Evolutionary conservation across 2,329 filamentous ascomycete species (phyloP).

Genomic region (Alternaria triticina): DNA sequence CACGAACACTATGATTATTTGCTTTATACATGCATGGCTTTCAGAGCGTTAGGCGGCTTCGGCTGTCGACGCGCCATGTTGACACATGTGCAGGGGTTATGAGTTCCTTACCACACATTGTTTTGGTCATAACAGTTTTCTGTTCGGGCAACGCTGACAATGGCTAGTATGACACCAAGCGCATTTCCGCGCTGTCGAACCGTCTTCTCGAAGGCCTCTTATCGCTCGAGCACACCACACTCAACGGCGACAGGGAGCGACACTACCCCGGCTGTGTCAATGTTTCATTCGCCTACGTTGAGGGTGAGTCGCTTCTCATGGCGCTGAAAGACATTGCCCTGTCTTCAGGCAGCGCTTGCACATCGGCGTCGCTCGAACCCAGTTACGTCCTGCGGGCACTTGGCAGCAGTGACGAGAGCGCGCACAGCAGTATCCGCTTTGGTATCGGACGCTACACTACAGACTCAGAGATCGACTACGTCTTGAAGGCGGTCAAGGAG

Average conservation of each 20-base stretch:
- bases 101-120: slow-evolving; percentile 43
- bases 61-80: slow-evolving; percentile 51
- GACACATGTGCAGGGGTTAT: slow-evolving; percentile 71
- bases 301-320: slow-evolving; percentile 98
- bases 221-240: slow-evolving; percentile 85
- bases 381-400: slow-evolving; percentile 94
- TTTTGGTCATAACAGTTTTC: not conserved
- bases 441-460: slow-evolving; percentile 98
- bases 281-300: slow-evolving; percentile 97
- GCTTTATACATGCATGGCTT: slow-evolving; percentile 88
- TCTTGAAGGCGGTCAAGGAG: slow-evolving; percentile 89
- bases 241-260: slow-evolving; percentile 82
- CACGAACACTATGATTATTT: slow-evolving; percentile 71
- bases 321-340: slow-evolving; percentile 97
- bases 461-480: slow-evolving; percentile 94
- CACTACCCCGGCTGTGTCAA: slow-evolving; percentile 98
- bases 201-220: slow-evolving; percentile 82
- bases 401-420: slow-evolving; percentile 95
- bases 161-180: slow-evolving; percentile 84
- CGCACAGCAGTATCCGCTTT: slow-evolving; percentile 96
- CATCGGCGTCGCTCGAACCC: slow-evolving; percentile 93
- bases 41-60: slow-evolving; percentile 64
- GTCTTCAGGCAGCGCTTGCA: slow-evolving; percentile 95
- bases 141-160: slow-evolving; percentile 18
- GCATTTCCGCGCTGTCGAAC: slow-evolving; percentile 82